Evolutionary conservation across 225 moss, liverwort and hornwort species (phyloP).

Genomic region (Polytrichum formosum): DNA sequence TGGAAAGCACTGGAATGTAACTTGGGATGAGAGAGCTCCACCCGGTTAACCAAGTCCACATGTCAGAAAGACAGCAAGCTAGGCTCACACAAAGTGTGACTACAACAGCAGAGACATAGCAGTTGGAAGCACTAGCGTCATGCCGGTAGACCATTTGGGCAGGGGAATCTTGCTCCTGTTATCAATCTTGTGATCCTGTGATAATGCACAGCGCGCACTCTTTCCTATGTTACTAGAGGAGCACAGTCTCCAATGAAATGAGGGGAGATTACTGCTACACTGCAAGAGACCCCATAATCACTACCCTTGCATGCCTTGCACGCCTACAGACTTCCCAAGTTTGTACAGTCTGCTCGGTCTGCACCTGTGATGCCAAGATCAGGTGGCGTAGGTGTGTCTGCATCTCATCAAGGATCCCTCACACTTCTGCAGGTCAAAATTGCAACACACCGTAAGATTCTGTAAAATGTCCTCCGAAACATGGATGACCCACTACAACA

Average conservation of each 20-base stretch:
- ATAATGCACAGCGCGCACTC: slow-evolving; percentile 12
- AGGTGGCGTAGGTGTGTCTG: slow-evolving; percentile 25
- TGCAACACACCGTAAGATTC: neutral
- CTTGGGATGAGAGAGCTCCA: neutral
- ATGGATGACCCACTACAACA: too few relatives aligned
- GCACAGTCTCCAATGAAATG: slow-evolving; percentile 7
- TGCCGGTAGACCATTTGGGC: slow-evolving; percentile 14
- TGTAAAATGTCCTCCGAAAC: too few relatives aligned
- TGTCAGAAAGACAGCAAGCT: neutral
- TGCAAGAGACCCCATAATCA: slow-evolving; percentile 50
- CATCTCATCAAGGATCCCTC: slow-evolving; percentile 40
- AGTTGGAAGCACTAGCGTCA: slow-evolving; percentile 2
- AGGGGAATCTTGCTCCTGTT: slow-evolving; percentile 13
- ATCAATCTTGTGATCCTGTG: slow-evolving; percentile 10
- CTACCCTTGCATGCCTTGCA: slow-evolving; percentile 32
- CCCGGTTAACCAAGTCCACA: slow-evolving; percentile 3
- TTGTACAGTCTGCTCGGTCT: slow-evolving; percentile 37
- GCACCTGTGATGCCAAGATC: slow-evolving; percentile 32
- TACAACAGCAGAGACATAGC: slow-evolving; percentile 9
- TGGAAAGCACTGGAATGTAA: neutral
- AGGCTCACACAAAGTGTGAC: neutral
- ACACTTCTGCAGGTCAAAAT: slow-evolving; percentile 32
- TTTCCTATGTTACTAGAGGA: slow-evolving; percentile 14
- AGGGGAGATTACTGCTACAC: slow-evolving; percentile 43
- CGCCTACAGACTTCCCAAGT: slow-evolving; percentile 36